A percentile compares a stretch with the other conserved stretches of the same genome.
Conservation (phyloP, 345 rosid species). For the Gossypium thurberi region DNA sequence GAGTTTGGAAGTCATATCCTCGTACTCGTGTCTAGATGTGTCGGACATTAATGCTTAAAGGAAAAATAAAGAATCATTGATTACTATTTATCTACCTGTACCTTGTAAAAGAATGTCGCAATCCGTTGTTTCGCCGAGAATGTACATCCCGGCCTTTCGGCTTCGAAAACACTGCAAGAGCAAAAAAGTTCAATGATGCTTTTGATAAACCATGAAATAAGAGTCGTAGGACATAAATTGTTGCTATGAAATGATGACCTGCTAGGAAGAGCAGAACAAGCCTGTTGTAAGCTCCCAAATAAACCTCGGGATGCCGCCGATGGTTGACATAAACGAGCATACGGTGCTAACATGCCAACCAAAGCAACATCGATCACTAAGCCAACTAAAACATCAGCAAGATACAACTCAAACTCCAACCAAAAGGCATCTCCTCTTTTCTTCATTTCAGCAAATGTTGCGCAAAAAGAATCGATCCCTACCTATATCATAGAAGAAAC, state of each 20-base stretch:
- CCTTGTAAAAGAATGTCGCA: constrained; percentile 89
- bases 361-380: constrained; percentile 75
- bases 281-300: constrained; percentile 46
- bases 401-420: constrained; percentile 89
- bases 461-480: constrained; percentile 82
- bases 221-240: not conserved
- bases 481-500: constrained; percentile 37
- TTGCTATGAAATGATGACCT: constrained; percentile 37
- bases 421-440: constrained; percentile 91
- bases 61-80: too few species aligned
- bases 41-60: too few species aligned
- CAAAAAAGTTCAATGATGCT: not conserved
- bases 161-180: constrained; percentile 75
- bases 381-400: constrained; percentile 87
- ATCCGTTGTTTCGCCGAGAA: constrained; percentile 69
- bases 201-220: not conserved
- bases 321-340: constrained; percentile 77
- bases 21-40: too few species aligned
- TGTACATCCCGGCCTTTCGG: constrained; percentile 86
- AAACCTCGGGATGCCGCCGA: constrained; percentile 58
- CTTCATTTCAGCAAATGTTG: constrained; percentile 86
- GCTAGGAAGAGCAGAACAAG: constrained; percentile 81
- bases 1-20: too few species aligned
- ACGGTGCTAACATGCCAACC: constrained; percentile 88
- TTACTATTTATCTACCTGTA: not conserved